Conservation (phyloP, 306 rosid genomes). For the Begonia fuchsioides region DNA sequence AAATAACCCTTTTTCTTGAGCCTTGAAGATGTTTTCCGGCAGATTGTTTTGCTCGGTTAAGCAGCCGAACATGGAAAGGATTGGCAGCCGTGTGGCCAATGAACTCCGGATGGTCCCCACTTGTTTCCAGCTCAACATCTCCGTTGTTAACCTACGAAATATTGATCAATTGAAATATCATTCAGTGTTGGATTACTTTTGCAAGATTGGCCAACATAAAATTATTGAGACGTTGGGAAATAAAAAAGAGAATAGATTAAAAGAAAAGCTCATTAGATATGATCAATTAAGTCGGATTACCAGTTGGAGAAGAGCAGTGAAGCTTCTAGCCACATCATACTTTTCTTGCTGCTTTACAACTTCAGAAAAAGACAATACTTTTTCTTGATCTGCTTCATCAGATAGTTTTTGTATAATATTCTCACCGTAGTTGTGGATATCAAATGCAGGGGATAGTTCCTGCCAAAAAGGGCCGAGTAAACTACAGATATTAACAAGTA, state of each 20-base stretch:
- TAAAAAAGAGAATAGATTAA: neutral
- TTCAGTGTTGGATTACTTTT: too few species aligned
- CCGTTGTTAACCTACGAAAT: conserved; percentile 78
- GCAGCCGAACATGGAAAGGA: conserved; percentile 59
- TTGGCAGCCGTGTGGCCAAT: conserved; percentile 43
- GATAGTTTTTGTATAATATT: conserved; percentile 55
- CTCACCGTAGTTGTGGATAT: conserved; percentile 63
- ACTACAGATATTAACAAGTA: neutral
- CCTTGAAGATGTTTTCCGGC: conserved; percentile 14
- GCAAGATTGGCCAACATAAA: too few species aligned
- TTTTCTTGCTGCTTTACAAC: conserved; percentile 58
- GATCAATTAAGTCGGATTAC: conserved; percentile 22
- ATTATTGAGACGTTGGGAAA: neutral
- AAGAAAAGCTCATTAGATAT: neutral
- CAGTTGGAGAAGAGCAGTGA: conserved; percentile 87
- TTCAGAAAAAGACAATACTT: conserved; percentile 41
- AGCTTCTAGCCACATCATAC: conserved; percentile 72
- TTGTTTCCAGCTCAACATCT: conserved; percentile 46
- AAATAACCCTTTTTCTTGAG: conserved; percentile 41
- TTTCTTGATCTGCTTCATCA: conserved; percentile 26
- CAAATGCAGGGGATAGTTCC: conserved; percentile 76
- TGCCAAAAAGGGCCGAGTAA: conserved; percentile 8
- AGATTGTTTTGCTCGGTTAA: conserved; percentile 22
- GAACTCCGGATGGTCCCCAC: conserved; percentile 25
- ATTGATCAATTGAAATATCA: neutral